Conservation (phyloP, 305 asterid species). For the Fraxinus nigra region DNA sequence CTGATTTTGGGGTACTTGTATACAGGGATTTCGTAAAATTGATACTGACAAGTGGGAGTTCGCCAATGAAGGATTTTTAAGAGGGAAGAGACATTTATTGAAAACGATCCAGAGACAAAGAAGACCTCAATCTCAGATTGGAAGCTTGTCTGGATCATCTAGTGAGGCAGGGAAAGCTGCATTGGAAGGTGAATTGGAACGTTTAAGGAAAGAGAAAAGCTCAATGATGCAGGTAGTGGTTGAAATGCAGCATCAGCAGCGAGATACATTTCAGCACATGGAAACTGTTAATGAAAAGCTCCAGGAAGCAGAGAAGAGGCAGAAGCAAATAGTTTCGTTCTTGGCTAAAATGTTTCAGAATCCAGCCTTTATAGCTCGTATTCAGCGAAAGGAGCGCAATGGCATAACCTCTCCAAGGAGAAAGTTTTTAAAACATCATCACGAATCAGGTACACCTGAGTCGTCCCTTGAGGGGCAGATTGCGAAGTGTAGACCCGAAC, state of each 20-base stretch:
- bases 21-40: slow-evolving; percentile 80
- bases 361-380: slow-evolving; percentile 42
- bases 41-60: slow-evolving; percentile 87
- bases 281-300: slow-evolving; percentile 60
- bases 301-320: slow-evolving; percentile 63
- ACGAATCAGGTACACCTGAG: slow-evolving; percentile 26
- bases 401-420: slow-evolving; percentile 47
- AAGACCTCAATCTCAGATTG: slow-evolving; percentile 46
- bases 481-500: slow-evolving; percentile 26
- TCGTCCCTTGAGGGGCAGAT: slow-evolving; percentile 33
- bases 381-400: slow-evolving; percentile 45
- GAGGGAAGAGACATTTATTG: slow-evolving; percentile 67
- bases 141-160: slow-evolving; percentile 39
- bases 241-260: slow-evolving; percentile 71
- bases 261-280: slow-evolving; percentile 54
- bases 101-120: slow-evolving; percentile 76
- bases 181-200: slow-evolving; percentile 56
- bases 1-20: slow-evolving; percentile 3
- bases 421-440: slow-evolving; percentile 55
- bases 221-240: slow-evolving; percentile 67
- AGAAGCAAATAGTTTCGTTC: slow-evolving; percentile 84
- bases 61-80: slow-evolving; percentile 63
- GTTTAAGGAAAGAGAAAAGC: slow-evolving; percentile 58
- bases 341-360: slow-evolving; percentile 62
- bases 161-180: slow-evolving; percentile 39